phyloP scores from a whole-genome alignment of 352 stramenopile genomes.

The Phytophthora nicotianae region DNA sequence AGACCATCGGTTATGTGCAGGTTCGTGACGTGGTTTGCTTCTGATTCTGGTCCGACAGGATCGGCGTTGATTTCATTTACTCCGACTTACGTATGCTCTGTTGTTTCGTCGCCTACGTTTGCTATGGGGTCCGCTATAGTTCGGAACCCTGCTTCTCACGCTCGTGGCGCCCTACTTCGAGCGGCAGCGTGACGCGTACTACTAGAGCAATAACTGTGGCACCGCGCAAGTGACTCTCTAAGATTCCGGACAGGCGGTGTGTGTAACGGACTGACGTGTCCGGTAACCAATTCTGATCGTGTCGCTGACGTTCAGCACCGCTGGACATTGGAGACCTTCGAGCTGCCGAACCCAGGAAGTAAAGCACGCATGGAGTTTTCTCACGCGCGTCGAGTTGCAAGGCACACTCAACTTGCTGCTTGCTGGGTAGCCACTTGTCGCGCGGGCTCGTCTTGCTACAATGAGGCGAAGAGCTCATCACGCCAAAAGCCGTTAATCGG shows the following conservation, averaged over 20 bases:
- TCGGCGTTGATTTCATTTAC: conserved; percentile 14
- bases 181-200: conserved; percentile 38
- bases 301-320: background rate
- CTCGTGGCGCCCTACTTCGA: conserved; percentile 58
- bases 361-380: conserved; percentile 31
- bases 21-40: conserved; percentile 33
- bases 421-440: conserved; percentile 25
- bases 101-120: conserved; percentile 22
- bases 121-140: conserved; percentile 31
- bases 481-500: background rate
- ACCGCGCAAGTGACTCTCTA: conserved; percentile 19
- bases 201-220: conserved; percentile 19
- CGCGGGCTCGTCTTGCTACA: conserved; percentile 12
- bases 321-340: conserved; percentile 3
- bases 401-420: conserved; percentile 14
- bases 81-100: conserved; percentile 9
- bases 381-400: conserved; percentile 21
- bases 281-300: conserved; percentile 13
- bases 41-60: conserved; percentile 27
- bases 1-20: conserved; percentile 53
- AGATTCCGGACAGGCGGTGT: conserved; percentile 31
- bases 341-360: background rate
- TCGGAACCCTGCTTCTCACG: conserved; percentile 54
- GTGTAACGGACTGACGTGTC: conserved; percentile 24
- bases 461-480: conserved; percentile 19